phyloP scores from a whole-genome alignment of 345 rosid genomes.

The Salix koriyanagi region DNA sequence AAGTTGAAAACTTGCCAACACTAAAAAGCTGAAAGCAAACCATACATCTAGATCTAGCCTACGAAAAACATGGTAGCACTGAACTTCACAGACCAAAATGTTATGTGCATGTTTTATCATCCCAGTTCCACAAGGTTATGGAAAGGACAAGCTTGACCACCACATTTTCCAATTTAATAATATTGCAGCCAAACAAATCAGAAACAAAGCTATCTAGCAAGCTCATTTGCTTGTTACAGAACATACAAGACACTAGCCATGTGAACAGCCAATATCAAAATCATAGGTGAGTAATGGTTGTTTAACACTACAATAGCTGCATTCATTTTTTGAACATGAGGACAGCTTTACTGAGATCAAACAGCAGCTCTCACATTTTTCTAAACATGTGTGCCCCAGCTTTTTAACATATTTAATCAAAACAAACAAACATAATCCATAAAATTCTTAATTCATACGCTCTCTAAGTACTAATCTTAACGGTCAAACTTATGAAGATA shows the following conservation, averaged over 20 bases:
- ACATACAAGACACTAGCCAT: neutral
- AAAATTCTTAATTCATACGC: neutral
- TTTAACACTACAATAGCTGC: neutral
- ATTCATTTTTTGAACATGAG: neutral
- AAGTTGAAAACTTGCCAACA: too few species aligned
- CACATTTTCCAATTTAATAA: too few species aligned
- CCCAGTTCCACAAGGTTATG: too few species aligned
- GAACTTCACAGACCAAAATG: too few species aligned
- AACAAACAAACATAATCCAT: neutral
- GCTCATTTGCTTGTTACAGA: neutral
- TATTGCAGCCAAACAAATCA: too few species aligned
- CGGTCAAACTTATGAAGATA: neutral
- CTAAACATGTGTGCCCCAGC: neutral
- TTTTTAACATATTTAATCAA: neutral
- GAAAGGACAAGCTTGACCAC: too few species aligned
- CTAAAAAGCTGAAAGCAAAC: too few species aligned
- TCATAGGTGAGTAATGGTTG: neutral
- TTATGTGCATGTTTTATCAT: too few species aligned
- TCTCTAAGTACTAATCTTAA: neutral
- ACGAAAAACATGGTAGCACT: too few species aligned
- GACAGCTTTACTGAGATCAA: neutral
- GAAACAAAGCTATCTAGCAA: neutral
- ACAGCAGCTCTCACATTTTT: neutral
- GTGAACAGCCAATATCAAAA: neutral
- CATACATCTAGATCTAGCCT: too few species aligned